These are phyloP conservation scores for Carex littledalei DNA, from an alignment of 176 grass and related monocot genomes.

Conservation along the genomic window DNA sequence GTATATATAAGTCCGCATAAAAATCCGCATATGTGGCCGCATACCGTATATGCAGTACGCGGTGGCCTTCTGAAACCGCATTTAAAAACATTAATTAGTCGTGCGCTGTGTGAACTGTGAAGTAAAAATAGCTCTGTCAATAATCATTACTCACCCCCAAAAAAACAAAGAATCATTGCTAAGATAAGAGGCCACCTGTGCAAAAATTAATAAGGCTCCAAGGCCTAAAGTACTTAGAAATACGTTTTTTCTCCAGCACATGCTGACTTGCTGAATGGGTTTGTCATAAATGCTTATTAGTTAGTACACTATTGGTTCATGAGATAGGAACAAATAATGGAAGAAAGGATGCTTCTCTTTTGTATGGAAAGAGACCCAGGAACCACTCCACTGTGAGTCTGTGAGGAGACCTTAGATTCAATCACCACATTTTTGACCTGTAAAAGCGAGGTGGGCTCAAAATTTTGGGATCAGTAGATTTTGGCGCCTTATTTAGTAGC, in stretches of 20 bases:
- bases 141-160: no score
- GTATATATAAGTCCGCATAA: no score
- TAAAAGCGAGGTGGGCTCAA: neutral
- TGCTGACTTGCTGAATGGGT: neutral
- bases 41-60: no score
- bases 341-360: neutral
- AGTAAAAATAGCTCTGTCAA: no score
- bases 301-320: neutral
- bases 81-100: no score
- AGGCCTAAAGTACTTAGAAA: neutral
- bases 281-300: neutral
- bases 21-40: no score
- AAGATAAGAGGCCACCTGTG: neutral
- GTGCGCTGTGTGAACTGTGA: no score
- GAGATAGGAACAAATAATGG: neutral
- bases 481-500: no score
- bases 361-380: neutral
- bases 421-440: neutral
- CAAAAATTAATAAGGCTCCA: neutral
- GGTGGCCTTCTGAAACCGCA: no score
- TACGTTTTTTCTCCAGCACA: neutral
- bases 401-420: neutral
- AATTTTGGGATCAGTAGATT: neutral
- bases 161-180: neutral
- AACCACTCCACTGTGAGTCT: neutral